Evolutionary conservation across 306 rosid genomes (phyloP), one percentile per base, ranked within the genome.

Genomic region (Vigna radiata): DNA sequence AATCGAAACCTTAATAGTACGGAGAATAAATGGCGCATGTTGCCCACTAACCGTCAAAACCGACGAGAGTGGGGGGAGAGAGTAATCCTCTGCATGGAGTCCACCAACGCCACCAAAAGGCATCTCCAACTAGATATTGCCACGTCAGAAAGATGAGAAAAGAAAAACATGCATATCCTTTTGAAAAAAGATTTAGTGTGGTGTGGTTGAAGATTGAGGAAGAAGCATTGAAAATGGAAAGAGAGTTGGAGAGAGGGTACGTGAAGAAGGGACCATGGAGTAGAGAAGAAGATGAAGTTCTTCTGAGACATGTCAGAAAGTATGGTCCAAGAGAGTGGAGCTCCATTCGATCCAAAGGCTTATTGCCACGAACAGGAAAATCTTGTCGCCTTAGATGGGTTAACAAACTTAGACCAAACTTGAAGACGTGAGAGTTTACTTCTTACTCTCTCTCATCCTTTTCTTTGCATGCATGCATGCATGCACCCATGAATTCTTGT

Each of bases 281-380:
- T 67, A 75, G 67, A 68, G 91, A 90, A 8, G 96, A 90, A 85
- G 96, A 88, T 80, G 90, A 90, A 23, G 78, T 87, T 18, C 62
- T 90, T 0, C 37, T 82, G 16, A 80, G 75, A 23, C 82, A 85
- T 78, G 93, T 90, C 7, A 75, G 48, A n/a, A 77, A 76, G 29
- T 61, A 68, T 67, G 93, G 96, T 70, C 84, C 93, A 6, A 75
- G 86, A 33, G 90, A 88, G 9, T 90, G 96, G 96, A 88, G 91
- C 87, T 87, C 85, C 88, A 84, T 90, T 90, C 90, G 87, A 80
- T 86, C 96, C 87, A 88, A 87, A 56, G 88, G 91, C 13, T 68
- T 83, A 11, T 77, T 90, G 78, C 85, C 89, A 0, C 56, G 91
- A 19, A 88, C 87, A 0, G 90, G 90, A 5, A 88, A 90, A 80